Evolutionary conservation across 177 flowering plant genomes (phyloP).

Genomic region (Vitis hybrid): DNA sequence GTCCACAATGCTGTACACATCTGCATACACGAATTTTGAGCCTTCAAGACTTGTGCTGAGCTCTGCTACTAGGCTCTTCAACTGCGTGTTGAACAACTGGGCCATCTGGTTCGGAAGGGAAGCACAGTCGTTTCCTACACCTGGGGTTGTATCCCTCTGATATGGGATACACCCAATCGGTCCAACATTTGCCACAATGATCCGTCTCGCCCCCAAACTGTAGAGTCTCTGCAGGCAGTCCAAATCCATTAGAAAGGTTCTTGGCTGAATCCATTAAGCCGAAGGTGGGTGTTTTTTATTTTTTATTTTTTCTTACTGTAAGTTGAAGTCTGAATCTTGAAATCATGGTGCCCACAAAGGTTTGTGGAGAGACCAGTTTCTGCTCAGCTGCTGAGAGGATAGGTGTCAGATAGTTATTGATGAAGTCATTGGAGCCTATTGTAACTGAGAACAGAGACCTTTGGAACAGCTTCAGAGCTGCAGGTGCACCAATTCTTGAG

Average conservation of each 20-base stretch:
- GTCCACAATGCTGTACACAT: constrained; percentile 48
- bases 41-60: constrained; percentile 41
- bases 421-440: constrained; percentile 74
- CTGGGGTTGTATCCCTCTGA: constrained; percentile 53
- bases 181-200: constrained; percentile 62
- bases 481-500: constrained; percentile 39
- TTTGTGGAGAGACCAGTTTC: constrained; percentile 38
- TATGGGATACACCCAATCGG: constrained; percentile 84
- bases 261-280: too few relatives aligned
- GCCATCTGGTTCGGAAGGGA: constrained; percentile 57
- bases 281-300: too few relatives aligned
- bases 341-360: constrained; percentile 53
- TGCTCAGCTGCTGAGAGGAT: constrained; percentile 30
- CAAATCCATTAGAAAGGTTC: not conserved
- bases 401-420: constrained; percentile 66
- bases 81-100: constrained; percentile 39
- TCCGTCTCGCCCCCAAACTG: constrained; percentile 63
- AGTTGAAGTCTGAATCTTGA: constrained; percentile 56
- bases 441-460: constrained; percentile 47
- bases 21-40: constrained; percentile 57
- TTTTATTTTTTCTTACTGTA: constrained; percentile 34
- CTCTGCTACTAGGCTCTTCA: constrained; percentile 45
- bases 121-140: constrained; percentile 46
- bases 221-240: constrained; percentile 55
- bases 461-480: constrained; percentile 36